Evolutionary conservation across 2,329 filamentous ascomycete species (phyloP), one percentile per base, ranked within the genome.

Genomic region (Boeremia lycopersici): DNA sequence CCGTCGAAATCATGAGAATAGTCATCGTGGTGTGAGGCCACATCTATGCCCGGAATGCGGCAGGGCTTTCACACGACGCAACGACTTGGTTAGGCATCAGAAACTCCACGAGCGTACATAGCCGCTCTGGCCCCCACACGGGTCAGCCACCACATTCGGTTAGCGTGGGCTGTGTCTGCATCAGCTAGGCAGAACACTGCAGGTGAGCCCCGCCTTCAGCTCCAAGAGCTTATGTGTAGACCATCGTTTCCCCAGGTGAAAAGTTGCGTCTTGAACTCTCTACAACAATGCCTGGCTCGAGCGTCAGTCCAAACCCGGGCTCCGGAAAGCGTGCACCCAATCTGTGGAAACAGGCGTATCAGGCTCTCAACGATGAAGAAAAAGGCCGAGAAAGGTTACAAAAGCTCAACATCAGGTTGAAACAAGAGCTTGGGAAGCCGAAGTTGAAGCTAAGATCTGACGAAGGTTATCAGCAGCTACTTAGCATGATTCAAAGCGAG

Each of bases 1-100:
- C 34, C 63, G 71, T 2, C 67, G 66, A 5, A 67, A 71, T 0
- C 77, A 79, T 49, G 61, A 71, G 40, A 61, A 69, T 7, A 74
- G 70, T 23, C 77, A 79, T 53, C 69, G 68, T n/a, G 76, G 73
- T 0, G 49, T 54, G 31, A 56, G 60, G 8, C 53, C 45, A 0
- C 35, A 61, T 39, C 55, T 53, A 15, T 72, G 69, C 36, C 50
- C 59, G 0, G 66, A 72, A 28, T 72, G 67, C 51, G 66, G 65
- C 0, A 70, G 54, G 39, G 60, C 68, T 1, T 72, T 72, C 25
- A 68, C 63, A 4, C 35, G 68, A 10, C 28, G 39, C 7, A 69
- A 68, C 31, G 67, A 72, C 36, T 48, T 50, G 6, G 61, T 53
- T 15, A 46, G 68, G 26, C 67, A 72, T 34, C 53, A 61, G 17